These are phyloP conservation scores for Herpetospermum pedunculosum DNA, from an alignment of 306 rosid species.

Conservation along the genomic window DNA sequence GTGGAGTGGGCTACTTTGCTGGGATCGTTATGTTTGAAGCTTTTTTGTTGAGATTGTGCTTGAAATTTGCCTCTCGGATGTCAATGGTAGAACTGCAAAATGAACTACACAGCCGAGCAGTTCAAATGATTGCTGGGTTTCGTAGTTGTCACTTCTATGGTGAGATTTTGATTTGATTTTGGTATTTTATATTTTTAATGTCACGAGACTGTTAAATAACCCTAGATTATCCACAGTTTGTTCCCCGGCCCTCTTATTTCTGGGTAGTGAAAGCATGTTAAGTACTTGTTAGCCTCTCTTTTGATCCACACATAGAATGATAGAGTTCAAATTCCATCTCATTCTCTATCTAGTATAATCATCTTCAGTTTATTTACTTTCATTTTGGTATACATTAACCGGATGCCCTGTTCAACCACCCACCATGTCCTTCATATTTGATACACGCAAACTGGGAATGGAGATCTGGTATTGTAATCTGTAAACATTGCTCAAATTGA, in stretches of 20 bases:
- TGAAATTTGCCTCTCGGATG: conserved; percentile 25
- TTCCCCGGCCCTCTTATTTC: not conserved
- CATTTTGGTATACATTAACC: not conserved
- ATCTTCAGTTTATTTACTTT: not conserved
- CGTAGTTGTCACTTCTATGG: conserved; percentile 43
- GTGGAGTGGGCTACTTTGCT: conserved; percentile 36
- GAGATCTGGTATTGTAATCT: not conserved
- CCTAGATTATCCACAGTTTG: not conserved
- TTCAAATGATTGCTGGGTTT: conserved; percentile 43
- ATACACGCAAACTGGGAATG: not conserved
- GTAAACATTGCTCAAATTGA: not conserved
- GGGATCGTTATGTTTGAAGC: conserved; percentile 61
- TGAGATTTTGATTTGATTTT: conserved; percentile 20
- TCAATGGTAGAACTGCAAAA: conserved; percentile 34
- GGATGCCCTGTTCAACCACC: not conserved
- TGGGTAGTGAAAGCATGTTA: not conserved
- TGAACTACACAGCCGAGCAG: conserved; percentile 29
- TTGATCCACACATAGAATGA: not conserved
- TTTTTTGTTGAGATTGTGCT: conserved; percentile 45
- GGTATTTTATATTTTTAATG: not conserved
- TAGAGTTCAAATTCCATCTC: not conserved
- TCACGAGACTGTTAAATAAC: not conserved
- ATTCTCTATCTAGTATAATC: not conserved
- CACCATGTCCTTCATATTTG: not conserved
- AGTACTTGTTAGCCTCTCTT: not conserved